A percentile compares a stretch with the other conserved stretches of the same genome.
These are phyloP conservation scores for Hypoxylon sp. DNA, from an alignment of 2,329 filamentous ascomycete genomes.

Conservation along the genomic window DNA sequence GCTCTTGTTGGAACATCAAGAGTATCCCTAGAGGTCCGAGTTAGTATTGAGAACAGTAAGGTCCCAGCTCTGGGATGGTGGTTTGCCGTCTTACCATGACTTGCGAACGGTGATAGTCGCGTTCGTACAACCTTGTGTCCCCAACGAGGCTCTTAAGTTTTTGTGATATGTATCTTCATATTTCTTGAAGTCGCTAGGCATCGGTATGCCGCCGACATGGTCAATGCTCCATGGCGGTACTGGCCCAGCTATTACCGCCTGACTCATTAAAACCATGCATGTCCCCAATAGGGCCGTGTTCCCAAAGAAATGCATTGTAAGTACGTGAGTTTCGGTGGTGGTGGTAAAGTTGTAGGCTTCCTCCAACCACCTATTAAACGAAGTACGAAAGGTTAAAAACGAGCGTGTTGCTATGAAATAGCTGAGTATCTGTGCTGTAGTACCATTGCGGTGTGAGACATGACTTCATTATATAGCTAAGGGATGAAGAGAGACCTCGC, in stretches of 20 bases:
- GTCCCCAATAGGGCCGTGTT: constrained; percentile 7
- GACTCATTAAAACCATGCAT: constrained; percentile 12
- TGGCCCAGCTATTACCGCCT: constrained; percentile 18
- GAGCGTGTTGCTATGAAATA: constrained; percentile 4
- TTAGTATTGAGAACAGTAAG: neutral
- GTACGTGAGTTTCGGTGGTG: neutral
- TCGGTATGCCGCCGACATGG: constrained; percentile 21
- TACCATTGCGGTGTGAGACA: constrained; percentile 13
- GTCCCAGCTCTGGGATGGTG: neutral
- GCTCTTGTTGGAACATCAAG: constrained; percentile 24
- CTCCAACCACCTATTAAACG: neutral
- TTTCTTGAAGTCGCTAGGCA: constrained; percentile 28
- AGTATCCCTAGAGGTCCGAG: constrained; percentile 25
- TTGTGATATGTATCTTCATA: constrained; percentile 31
- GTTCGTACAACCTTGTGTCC: constrained; percentile 20
- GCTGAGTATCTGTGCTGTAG: neutral
- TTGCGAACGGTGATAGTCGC: constrained; percentile 25
- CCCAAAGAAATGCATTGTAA: constrained; percentile 19
- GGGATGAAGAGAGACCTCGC: constrained; percentile 1
- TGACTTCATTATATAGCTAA: constrained; percentile 27
- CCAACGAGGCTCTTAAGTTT: constrained; percentile 27
- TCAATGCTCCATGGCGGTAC: neutral
- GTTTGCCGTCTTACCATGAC: constrained; percentile 32
- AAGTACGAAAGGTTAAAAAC: neutral
- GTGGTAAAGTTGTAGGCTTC: neutral